Evolutionary conservation across 2,329 filamentous ascomycete genomes (phyloP).

Genomic region (Colletotrichum sp.): DNA sequence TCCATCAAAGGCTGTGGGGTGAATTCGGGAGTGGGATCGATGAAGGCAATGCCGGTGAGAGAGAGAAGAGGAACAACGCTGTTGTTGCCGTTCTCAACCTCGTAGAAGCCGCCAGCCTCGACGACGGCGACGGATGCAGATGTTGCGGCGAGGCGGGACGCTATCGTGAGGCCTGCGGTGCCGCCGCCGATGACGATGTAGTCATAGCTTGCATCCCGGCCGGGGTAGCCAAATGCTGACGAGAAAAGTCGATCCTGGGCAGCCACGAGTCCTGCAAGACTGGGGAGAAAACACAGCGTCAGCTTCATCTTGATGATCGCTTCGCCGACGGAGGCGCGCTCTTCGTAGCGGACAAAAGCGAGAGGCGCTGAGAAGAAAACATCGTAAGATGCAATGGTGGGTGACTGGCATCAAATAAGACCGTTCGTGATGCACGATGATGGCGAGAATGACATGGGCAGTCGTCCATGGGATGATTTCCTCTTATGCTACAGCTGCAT

Average conservation of each 20-base stretch:
- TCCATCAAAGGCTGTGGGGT: slow-evolving; percentile 30
- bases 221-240: slow-evolving; percentile 20
- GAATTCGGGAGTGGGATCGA: slow-evolving; percentile 20
- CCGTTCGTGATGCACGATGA: not conserved
- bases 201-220: slow-evolving; percentile 21
- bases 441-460: not conserved
- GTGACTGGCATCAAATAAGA: not conserved
- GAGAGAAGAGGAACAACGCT: slow-evolving; percentile 26
- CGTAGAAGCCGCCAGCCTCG: slow-evolving; percentile 39
- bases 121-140: slow-evolving; percentile 38
- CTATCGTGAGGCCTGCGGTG: slow-evolving; percentile 39
- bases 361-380: not conserved
- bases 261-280: not conserved
- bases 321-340: not conserved
- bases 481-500: not conserved
- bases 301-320: not conserved
- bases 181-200: slow-evolving; percentile 40
- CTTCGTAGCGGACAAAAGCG: not conserved
- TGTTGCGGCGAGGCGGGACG: slow-evolving; percentile 35
- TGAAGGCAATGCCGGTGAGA: slow-evolving; percentile 17
- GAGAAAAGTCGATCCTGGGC: slow-evolving; percentile 7
- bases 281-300: not conserved
- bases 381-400: not conserved
- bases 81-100: slow-evolving; percentile 32
- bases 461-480: not conserved